These are phyloP conservation scores for Fusarium sp. DNA, from an alignment of 2,329 filamentous ascomycete genomes.

Conservation along the genomic window DNA sequence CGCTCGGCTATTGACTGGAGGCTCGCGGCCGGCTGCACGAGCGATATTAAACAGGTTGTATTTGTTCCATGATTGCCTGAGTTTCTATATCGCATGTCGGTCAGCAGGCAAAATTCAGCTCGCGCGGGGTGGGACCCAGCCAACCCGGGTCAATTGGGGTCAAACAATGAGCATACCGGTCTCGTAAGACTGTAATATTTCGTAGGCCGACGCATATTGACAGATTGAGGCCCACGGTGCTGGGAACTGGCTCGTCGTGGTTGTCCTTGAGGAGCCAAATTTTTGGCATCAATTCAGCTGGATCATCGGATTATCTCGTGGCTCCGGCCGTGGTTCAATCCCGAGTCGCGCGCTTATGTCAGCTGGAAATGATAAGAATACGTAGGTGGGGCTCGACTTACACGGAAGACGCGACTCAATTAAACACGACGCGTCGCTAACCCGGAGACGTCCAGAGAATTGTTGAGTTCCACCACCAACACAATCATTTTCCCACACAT, in stretches of 20 bases:
- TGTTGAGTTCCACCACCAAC: constrained; percentile 26
- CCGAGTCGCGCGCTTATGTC: constrained; percentile 40
- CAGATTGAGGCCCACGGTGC: constrained; percentile 47
- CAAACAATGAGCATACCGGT: constrained; percentile 63
- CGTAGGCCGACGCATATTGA: constrained; percentile 66
- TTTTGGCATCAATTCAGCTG: constrained; percentile 47
- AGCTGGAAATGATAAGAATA: constrained; percentile 4
- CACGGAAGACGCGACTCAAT: constrained; percentile 47
- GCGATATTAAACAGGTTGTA: constrained; percentile 93
- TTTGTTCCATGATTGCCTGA: constrained; percentile 97
- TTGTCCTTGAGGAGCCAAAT: constrained; percentile 47
- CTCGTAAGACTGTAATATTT: constrained; percentile 76
- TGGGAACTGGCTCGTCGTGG: constrained; percentile 44
- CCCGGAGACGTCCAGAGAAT: constrained; percentile 25
- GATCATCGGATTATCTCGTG: constrained; percentile 48
- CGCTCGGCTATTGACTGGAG: constrained; percentile 51
- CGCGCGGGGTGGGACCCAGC: background rate
- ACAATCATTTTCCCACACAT: constrained; percentile 2
- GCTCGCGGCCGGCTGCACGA: constrained; percentile 51
- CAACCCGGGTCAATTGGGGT: constrained; percentile 5
- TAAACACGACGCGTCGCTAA: constrained; percentile 48
- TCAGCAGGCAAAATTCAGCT: constrained; percentile 35
- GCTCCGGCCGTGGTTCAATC: constrained; percentile 31
- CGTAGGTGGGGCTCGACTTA: constrained; percentile 38
- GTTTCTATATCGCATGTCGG: constrained; percentile 70